These are phyloP conservation scores for Globisporangium lucens DNA, from an alignment of 352 stramenopile species.

Conservation along the genomic window DNA sequence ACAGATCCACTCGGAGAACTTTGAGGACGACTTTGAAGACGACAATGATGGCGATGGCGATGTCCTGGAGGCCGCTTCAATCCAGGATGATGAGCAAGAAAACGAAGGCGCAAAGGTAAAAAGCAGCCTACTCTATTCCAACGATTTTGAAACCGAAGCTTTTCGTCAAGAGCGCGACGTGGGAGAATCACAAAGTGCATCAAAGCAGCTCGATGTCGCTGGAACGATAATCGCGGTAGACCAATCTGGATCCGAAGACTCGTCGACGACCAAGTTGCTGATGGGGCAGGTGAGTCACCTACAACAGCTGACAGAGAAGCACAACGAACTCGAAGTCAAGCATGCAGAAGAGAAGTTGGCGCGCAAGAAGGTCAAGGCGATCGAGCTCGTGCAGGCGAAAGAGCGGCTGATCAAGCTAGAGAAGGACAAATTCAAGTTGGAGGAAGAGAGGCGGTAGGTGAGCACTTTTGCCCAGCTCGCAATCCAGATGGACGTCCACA, in stretches of 20 bases:
- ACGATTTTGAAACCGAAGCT: conserved; percentile 10
- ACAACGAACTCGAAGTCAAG: conserved; percentile 5
- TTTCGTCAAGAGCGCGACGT: not conserved
- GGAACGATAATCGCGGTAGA: not conserved
- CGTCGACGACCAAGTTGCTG: conserved; percentile 50
- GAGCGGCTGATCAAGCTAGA: conserved; percentile 29
- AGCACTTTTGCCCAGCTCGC: conserved; percentile 36
- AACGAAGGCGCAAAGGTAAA: not conserved
- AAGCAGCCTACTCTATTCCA: not conserved
- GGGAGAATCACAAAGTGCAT: not conserved
- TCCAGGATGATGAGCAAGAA: not conserved
- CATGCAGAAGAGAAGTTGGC: conserved; percentile 23
- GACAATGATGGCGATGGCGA: not conserved
- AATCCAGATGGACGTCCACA: conserved; percentile 31
- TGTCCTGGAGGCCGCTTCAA: not conserved
- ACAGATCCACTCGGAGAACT: conserved; percentile 4
- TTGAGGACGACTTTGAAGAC: conserved; percentile 16
- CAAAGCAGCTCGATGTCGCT: conserved; percentile 1
- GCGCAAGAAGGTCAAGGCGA: conserved; percentile 41
- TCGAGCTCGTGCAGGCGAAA: conserved; percentile 40
- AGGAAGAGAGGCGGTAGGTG: conserved; percentile 45
- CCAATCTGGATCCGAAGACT: conserved; percentile 44
- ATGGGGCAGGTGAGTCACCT: conserved; percentile 26
- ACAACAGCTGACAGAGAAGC: conserved; percentile 8
- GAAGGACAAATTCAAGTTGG: conserved; percentile 24